Evolutionary conservation across 495 filamentous ascomycete genomes (phyloP), one percentile per base, ranked within the genome.

Genomic region (Aspergillus sparsus): DNA sequence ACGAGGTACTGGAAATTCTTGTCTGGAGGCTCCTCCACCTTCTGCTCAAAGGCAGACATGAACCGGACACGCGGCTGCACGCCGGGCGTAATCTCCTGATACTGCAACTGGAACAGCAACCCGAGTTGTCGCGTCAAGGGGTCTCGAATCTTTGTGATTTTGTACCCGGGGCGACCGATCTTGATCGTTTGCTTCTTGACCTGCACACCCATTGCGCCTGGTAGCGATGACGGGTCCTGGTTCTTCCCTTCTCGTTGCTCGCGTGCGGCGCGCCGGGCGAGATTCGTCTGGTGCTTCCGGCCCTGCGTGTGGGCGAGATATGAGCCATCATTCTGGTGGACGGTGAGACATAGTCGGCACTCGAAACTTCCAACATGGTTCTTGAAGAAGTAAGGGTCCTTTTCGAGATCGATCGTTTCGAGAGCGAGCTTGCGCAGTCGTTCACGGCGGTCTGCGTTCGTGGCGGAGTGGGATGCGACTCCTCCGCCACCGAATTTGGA

Each of bases 321-420:
- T 55, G 93, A 97, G 64, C 94, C 94, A 79, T 99, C 94, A 76
- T 99, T 99, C 68, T 99, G 94, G 82, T 99, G 94, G n/a, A 98
- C 95, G 3, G 94, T 99, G 34, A 99, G 80, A 67, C 94, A 99
- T 42, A 99, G 88, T 13, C 95, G 91, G 73, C 94, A 99, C 72
- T 99, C 94, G 78, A 97, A 99, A 73, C 88, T 93, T 62, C 94
- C 94, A 63, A 98, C 91, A 68, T 99, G 94, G 79, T 99, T 99
- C 71, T 96, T 96, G 89, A 99, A 98, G 84, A 99, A 97, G 82
- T 98, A 99, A 0, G 94, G 94, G 79, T 99, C 94, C 77, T 98
- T 98, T 72, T 98, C 95, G 47, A 99, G 87, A 76, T 99, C 95
- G 81, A 99, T 99, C 16, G 90, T 92, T 78, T 99, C 94, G 63